Base-by-base conservation (phyloP, 805 yeast species). In the Hanseniaspora clermontiae region DNA sequence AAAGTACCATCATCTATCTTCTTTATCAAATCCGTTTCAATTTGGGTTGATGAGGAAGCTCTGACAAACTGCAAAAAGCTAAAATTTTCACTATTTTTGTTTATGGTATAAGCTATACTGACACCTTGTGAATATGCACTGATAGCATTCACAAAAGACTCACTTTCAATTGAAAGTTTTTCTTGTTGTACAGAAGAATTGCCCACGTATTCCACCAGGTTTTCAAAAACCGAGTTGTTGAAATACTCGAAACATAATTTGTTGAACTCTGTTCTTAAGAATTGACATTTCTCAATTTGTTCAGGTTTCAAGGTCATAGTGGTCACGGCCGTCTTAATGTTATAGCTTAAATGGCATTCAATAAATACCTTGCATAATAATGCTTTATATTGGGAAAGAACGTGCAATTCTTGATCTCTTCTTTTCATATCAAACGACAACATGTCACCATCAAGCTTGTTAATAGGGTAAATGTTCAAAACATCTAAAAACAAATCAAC, bases 401-500 rank as follows among this genome's bases (percentile, higher is more conserved):
- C 65, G 27, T 72, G 64, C 17, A 71, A 65, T 57, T 78, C 80
- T 27, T 70, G 70, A 34, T 74, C 75, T 3, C 72, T 70, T 9
- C 68, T 66, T 42, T 71, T 60, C 3, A 71, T 67, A 0, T 61
- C 57, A 1, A 57, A 49, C 34, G 43, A 17, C 15, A 57, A 47
- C 42, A 60, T 60, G 14, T 58, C 38, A 39, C 34, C 38, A 31
- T 34, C 36, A 4, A 36, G 36, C 47, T 85, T 80, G 0, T 84
- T 78, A 19, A 84, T 68, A 0, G 80, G 72, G 62, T 74, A 74
- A 14, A 87, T 79, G 57, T 82, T 70, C 46, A 93, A 71, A 4
- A 84, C 70, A 62, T 85, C 90, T 46, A 82, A 75, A 43, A 90
- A 73, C 2, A 89, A 73, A 63, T 87, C 95, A 60, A 91, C 70